These are phyloP conservation scores for Euphrasia confusa DNA, from an alignment of 257 asterid genomes.

Conservation along the genomic window DNA sequence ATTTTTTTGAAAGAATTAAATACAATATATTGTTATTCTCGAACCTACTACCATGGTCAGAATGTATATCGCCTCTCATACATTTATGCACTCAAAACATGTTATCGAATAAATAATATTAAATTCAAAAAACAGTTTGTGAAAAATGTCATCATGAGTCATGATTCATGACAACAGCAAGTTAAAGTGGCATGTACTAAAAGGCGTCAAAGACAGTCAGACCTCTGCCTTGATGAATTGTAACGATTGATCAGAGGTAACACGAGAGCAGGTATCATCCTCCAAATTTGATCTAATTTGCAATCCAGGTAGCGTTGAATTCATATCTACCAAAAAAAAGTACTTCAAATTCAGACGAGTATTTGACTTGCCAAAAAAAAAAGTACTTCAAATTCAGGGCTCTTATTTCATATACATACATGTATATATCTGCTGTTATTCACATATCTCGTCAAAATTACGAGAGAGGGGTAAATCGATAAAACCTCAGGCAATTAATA, in stretches of 20 bases:
- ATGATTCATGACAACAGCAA: background rate
- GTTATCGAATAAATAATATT: too few relatives aligned
- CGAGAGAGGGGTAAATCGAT: background rate
- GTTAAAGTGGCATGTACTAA: background rate
- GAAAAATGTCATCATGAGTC: background rate
- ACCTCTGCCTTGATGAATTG: conserved; percentile 46
- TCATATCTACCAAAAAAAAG: conserved; percentile 29
- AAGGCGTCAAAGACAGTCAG: conserved; percentile 5
- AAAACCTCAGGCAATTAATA: background rate
- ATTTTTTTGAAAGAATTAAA: too few relatives aligned
- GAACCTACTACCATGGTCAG: too few relatives aligned
- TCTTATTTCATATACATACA: too few relatives aligned
- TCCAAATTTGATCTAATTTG: conserved; percentile 51
- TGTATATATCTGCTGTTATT: too few relatives aligned
- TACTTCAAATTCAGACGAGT: background rate
- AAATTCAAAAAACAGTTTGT: too few relatives aligned
- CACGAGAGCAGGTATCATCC: conserved; percentile 38
- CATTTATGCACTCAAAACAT: too few relatives aligned
- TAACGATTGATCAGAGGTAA: conserved; percentile 34
- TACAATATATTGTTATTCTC: too few relatives aligned
- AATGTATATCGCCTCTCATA: too few relatives aligned
- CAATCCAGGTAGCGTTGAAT: conserved; percentile 34
- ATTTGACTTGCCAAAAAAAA: too few relatives aligned
- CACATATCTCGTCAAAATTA: too few relatives aligned
- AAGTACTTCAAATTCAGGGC: too few relatives aligned